phyloP scores from a whole-genome alignment of 805 yeast genomes.

The Wickerhamiella azyma region DNA sequence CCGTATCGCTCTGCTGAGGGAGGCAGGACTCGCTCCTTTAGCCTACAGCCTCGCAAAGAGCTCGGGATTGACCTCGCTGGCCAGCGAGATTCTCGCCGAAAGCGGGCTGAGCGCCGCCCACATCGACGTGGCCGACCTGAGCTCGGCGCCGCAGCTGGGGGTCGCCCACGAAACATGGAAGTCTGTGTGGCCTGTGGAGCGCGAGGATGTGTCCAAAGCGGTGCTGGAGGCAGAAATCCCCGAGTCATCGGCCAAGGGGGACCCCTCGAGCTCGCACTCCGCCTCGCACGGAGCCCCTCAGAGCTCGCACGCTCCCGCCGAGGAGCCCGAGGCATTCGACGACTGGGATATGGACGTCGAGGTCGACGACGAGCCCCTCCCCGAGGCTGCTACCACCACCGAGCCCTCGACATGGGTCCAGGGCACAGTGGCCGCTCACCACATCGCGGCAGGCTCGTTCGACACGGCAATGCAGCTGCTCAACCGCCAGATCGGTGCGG shows the following conservation, averaged over 20 bases:
- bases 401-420: slow-evolving; percentile 76
- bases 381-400: slow-evolving; percentile 22
- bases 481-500: slow-evolving; percentile 78
- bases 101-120: slow-evolving; percentile 54
- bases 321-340: slow-evolving; percentile 33
- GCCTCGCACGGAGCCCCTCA: too few species aligned
- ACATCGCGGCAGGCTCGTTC: slow-evolving; percentile 91
- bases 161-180: slow-evolving; percentile 32
- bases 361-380: slow-evolving; percentile 54
- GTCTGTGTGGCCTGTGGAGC: slow-evolving; percentile 70
- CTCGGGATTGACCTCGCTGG: slow-evolving; percentile 65
- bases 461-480: slow-evolving; percentile 90
- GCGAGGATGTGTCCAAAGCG: slow-evolving; percentile 21
- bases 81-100: slow-evolving; percentile 54
- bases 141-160: slow-evolving; percentile 33
- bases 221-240: slow-evolving; percentile 32
- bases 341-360: slow-evolving; percentile 27
- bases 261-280: too few species aligned
- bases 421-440: slow-evolving; percentile 81
- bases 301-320: slow-evolving; percentile 30
- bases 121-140: slow-evolving; percentile 32
- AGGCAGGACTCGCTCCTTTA: slow-evolving; percentile 70
- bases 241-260: slow-evolving; percentile 20
- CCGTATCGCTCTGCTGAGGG: slow-evolving; percentile 58
- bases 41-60: slow-evolving; percentile 89